These are phyloP conservation scores for Solanum hybrid DNA, from an alignment of 305 asterid genomes.

Conservation along the genomic window DNA sequence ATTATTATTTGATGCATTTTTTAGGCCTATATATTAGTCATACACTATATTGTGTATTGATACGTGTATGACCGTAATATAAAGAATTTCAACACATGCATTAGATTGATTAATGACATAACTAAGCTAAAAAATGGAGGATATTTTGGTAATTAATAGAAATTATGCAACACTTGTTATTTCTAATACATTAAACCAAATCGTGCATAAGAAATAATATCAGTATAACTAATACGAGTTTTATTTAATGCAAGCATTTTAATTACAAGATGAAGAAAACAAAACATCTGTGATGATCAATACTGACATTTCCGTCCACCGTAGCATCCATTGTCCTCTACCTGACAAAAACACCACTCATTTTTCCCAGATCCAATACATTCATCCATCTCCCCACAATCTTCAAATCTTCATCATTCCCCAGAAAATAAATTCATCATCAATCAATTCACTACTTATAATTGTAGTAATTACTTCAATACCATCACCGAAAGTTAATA, in stretches of 20 bases:
- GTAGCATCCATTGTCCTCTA: constrained; percentile 1
- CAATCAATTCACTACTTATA: not conserved
- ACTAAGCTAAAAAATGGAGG: not conserved
- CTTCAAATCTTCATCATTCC: constrained; percentile 19
- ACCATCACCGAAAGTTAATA: constrained; percentile 27
- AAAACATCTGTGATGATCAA: constrained; percentile 5
- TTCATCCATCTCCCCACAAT: not conserved
- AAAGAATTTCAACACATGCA: too few relatives aligned
- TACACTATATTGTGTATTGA: too few relatives aligned
- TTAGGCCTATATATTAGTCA: not conserved
- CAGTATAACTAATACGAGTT: not conserved
- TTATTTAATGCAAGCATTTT: not conserved
- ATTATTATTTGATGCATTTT: not conserved
- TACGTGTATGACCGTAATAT: accelerated
- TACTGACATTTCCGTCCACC: constrained; percentile 27
- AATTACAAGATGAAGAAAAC: not conserved
- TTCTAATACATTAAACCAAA: too few relatives aligned
- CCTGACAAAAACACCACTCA: not conserved
- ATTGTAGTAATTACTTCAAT: not conserved
- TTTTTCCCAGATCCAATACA: constrained; percentile 37
- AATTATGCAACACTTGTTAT: too few relatives aligned
- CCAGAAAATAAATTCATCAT: not conserved
- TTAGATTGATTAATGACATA: not conserved
- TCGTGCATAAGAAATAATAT: too few relatives aligned
- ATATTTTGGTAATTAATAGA: too few relatives aligned